Conservation (phyloP, 257 asterid species). For the Verbascum thapsus region DNA sequence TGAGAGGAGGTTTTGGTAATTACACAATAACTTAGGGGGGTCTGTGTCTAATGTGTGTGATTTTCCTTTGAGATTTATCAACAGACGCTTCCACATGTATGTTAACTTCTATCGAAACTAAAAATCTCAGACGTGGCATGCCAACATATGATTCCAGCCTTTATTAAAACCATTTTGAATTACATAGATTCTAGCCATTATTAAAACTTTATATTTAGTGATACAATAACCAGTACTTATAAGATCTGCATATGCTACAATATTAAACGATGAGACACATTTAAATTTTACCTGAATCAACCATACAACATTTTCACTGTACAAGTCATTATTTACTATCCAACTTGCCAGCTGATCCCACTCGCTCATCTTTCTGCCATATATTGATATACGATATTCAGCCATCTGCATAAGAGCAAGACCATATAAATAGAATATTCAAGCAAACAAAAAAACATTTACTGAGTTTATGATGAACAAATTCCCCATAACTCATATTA, state of each 20-base stretch:
- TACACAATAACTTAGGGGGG: too few species aligned
- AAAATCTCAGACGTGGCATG: not conserved
- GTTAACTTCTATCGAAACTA: not conserved
- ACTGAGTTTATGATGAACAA: not conserved
- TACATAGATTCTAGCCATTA: not conserved
- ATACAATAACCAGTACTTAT: constrained; percentile 12
- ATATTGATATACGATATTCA: constrained; percentile 87
- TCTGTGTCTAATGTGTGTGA: too few species aligned
- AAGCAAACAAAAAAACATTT: not conserved
- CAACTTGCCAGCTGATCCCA: constrained; percentile 99
- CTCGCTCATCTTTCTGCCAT: constrained; percentile 97
- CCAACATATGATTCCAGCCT: too few species aligned
- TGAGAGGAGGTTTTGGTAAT: too few species aligned
- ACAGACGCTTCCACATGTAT: not conserved
- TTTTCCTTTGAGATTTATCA: too few species aligned
- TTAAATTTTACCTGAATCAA: constrained; percentile 76
- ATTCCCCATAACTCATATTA: constrained; percentile 6
- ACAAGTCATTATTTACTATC: constrained; percentile 86
- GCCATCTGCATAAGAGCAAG: constrained; percentile 77
- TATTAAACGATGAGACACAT: constrained; percentile 10
- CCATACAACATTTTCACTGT: constrained; percentile 96
- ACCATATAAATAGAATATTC: constrained; percentile 19
- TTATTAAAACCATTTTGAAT: not conserved
- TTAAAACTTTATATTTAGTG: not conserved
- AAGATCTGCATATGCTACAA: not conserved